Evolutionary conservation across 2,329 filamentous ascomycete genomes (phyloP).

Genomic region (Pseudodiploospora longispora): DNA sequence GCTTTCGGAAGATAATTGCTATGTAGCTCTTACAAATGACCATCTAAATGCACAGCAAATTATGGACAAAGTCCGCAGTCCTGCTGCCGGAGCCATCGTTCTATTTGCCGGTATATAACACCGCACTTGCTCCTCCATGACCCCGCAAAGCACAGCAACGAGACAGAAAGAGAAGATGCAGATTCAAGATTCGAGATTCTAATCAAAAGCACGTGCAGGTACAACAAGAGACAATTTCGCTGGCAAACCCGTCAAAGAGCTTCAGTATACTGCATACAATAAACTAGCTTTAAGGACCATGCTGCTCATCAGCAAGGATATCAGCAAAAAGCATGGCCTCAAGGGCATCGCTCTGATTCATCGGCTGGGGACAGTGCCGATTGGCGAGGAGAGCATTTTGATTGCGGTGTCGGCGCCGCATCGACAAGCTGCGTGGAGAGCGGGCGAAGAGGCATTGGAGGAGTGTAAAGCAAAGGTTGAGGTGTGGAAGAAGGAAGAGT

Average conservation of each 20-base stretch:
- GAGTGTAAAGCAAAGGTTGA: constrained; percentile 80
- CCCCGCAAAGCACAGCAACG: too few species aligned
- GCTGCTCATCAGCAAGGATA: constrained; percentile 50
- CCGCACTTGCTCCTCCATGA: background rate
- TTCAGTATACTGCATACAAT: constrained; percentile 68
- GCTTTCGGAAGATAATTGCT: constrained; percentile 43
- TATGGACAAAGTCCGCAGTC: constrained; percentile 62
- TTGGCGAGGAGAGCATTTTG: constrained; percentile 88
- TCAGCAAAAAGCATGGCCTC: constrained; percentile 55
- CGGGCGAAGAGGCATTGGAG: constrained; percentile 84
- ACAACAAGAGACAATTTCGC: constrained; percentile 72
- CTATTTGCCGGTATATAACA: constrained; percentile 57
- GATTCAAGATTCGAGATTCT: too few species aligned
- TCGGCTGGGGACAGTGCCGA: constrained; percentile 74
- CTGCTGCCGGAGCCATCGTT: constrained; percentile 67
- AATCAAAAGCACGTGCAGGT: constrained; percentile 33
- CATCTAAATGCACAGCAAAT: constrained; percentile 48
- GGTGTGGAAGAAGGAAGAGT: constrained; percentile 92
- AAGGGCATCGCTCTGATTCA: constrained; percentile 74
- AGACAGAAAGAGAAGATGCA: too few species aligned
- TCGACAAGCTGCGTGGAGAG: constrained; percentile 75
- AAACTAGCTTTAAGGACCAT: constrained; percentile 64
- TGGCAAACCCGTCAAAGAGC: constrained; percentile 61
- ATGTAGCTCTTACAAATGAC: constrained; percentile 60
- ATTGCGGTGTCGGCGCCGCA: constrained; percentile 82